A percentile compares a stretch with the other conserved stretches of the same genome.
These are phyloP conservation scores for Cicer bijugum DNA, from an alignment of 306 rosid genomes.

Conservation along the genomic window DNA sequence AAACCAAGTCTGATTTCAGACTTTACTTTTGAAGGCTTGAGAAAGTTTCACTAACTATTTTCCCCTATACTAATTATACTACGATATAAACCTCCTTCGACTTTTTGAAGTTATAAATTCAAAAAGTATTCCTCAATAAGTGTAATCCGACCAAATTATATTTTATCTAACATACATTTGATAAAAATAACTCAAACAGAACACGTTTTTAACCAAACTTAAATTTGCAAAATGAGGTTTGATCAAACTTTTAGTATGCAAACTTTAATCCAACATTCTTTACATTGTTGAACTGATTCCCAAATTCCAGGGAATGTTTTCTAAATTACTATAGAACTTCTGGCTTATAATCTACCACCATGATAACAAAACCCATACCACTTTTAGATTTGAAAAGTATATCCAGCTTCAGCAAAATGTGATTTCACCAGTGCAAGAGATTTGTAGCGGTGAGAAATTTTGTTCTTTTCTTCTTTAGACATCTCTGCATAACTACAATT, in stretches of 20 bases:
- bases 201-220: neutral
- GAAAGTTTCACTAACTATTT: too few species aligned
- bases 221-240: neutral
- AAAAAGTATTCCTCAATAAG: too few species aligned
- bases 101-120: too few species aligned
- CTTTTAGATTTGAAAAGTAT: slow-evolving; percentile 54
- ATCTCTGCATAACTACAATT: slow-evolving; percentile 81
- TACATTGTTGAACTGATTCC: neutral
- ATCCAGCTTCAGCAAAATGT: slow-evolving; percentile 84
- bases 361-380: slow-evolving; percentile 19
- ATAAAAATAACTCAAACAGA: neutral
- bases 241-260: neutral
- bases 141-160: too few species aligned
- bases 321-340: neutral
- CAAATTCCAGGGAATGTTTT: neutral
- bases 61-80: too few species aligned
- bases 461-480: slow-evolving; percentile 94
- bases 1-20: too few species aligned
- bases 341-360: slow-evolving; percentile 6
- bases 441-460: slow-evolving; percentile 79
- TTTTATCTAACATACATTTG: neutral
- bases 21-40: too few species aligned
- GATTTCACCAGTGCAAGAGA: slow-evolving; percentile 86
- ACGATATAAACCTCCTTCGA: too few species aligned
- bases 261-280: neutral